These are phyloP conservation scores for Heliamphora exappendiculata DNA, from an alignment of 148 eudicot genomes.

Conservation along the genomic window DNA sequence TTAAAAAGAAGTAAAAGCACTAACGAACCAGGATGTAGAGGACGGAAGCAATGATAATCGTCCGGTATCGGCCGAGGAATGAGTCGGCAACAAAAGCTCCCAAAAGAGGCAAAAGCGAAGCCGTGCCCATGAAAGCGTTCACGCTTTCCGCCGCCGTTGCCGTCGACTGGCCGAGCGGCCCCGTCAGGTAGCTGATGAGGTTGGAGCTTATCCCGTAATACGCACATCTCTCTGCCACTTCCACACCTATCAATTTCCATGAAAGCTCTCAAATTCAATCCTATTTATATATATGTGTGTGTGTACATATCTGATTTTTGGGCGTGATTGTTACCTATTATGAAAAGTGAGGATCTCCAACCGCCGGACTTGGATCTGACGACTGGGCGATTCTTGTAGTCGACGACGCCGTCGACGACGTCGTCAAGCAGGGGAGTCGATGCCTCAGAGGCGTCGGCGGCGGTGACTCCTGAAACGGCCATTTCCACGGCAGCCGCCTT, in stretches of 20 bases:
- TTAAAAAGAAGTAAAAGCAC: background rate
- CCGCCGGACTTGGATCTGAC: conserved; percentile 46
- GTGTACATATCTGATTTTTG: too few species aligned
- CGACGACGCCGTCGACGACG: conserved; percentile 40
- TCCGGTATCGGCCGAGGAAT: conserved; percentile 48
- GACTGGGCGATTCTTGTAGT: conserved; percentile 43
- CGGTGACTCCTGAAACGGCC: conserved; percentile 3
- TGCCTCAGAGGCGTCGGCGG: background rate
- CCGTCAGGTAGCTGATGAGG: conserved; percentile 54
- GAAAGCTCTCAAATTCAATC: background rate
- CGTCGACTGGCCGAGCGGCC: conserved; percentile 52
- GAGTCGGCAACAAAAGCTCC: conserved; percentile 67
- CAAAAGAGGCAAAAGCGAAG: conserved; percentile 44
- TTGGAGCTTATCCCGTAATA: conserved; percentile 51
- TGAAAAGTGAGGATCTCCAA: conserved; percentile 63
- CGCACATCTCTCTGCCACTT: conserved; percentile 58
- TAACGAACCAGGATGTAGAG: conserved; percentile 49
- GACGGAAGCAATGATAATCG: conserved; percentile 37
- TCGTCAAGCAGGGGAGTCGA: conserved; percentile 27
- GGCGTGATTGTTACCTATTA: conserved; percentile 40
- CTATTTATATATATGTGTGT: background rate
- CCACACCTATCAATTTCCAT: conserved; percentile 45
- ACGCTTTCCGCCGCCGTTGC: conserved; percentile 49
- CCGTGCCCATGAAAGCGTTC: conserved; percentile 52
- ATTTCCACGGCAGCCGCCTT: conserved; percentile 5